Percentiles rank a stretch among this genome's conserved stretches.
phyloP scores from a whole-genome alignment of 441 rosid species.

The Populus hybrid region DNA sequence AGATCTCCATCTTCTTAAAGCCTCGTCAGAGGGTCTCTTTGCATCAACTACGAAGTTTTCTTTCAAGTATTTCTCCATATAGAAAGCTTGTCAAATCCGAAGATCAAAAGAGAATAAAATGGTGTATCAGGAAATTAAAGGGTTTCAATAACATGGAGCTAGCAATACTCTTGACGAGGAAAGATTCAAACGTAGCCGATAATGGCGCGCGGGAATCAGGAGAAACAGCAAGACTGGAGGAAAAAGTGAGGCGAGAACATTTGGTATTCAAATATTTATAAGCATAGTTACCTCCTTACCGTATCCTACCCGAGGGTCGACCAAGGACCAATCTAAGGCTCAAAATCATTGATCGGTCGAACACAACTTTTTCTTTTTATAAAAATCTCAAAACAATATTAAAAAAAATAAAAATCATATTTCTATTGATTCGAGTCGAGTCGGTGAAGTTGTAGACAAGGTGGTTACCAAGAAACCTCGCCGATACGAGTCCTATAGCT shows the following conservation, averaged over 20 bases:
- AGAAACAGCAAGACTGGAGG: neutral
- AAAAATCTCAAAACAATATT: too few species aligned
- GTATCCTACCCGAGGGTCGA: too few species aligned
- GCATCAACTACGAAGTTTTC: constrained; percentile 53
- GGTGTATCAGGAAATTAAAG: neutral
- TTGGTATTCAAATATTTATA: neutral
- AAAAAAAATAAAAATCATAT: too few species aligned
- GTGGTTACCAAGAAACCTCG: too few species aligned
- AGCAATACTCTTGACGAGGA: neutral
- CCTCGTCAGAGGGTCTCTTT: constrained; percentile 67
- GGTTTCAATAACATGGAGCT: neutral
- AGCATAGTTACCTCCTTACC: too few species aligned
- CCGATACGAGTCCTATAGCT: too few species aligned
- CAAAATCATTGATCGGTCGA: too few species aligned
- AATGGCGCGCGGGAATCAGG: neutral
- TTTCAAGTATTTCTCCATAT: constrained; percentile 49
- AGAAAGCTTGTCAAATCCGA: neutral
- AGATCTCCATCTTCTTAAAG: constrained; percentile 63
- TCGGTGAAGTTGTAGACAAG: too few species aligned
- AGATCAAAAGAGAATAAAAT: neutral
- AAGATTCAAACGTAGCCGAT: neutral
- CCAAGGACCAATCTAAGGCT: too few species aligned
- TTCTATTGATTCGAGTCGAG: too few species aligned
- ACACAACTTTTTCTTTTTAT: too few species aligned
- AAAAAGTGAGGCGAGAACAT: neutral